These are phyloP conservation scores for Lasiosphaeria hispida DNA, from an alignment of 495 filamentous ascomycete genomes.

Conservation along the genomic window DNA sequence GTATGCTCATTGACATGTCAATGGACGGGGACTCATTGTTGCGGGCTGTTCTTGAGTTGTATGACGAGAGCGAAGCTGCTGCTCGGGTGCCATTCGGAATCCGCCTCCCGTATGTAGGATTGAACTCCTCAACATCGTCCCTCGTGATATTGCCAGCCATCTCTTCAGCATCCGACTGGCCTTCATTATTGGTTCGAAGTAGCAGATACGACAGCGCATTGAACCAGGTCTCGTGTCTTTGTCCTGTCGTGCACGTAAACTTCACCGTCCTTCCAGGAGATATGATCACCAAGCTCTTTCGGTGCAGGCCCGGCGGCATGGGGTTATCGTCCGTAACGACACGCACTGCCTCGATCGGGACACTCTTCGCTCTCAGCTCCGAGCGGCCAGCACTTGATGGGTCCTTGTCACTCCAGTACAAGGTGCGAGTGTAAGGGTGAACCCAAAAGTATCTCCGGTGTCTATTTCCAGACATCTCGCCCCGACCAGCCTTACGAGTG, in stretches of 20 bases:
- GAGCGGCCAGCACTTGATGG: constrained; percentile 72
- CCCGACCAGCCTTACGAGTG: constrained; percentile 84
- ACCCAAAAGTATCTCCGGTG: constrained; percentile 99
- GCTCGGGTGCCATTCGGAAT: constrained; percentile 40
- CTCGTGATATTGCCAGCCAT: constrained; percentile 56
- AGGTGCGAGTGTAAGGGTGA: constrained; percentile 91
- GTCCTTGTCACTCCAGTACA: constrained; percentile 96
- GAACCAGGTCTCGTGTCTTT: constrained; percentile 97
- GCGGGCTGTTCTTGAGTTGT: constrained; percentile 68
- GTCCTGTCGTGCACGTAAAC: constrained; percentile 89
- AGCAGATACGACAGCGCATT: constrained; percentile 94
- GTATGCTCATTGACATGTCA: constrained; percentile 41
- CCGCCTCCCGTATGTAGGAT: constrained; percentile 61
- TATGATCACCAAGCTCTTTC: constrained; percentile 85
- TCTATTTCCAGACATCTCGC: constrained; percentile 79
- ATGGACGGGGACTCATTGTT: constrained; percentile 52
- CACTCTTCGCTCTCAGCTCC: constrained; percentile 88
- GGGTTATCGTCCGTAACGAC: constrained; percentile 96
- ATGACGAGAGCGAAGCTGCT: constrained; percentile 75
- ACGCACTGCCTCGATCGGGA: constrained; percentile 87
- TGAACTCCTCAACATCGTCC: constrained; percentile 89
- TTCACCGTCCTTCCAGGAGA: constrained; percentile 86
- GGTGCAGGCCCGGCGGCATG: constrained; percentile 89
- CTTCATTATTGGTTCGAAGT: constrained; percentile 63
- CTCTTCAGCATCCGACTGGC: constrained; percentile 56